These are phyloP conservation scores for Backusella circina DNA, from an alignment of 192 early-diverging fungal species.

Conservation along the genomic window DNA sequence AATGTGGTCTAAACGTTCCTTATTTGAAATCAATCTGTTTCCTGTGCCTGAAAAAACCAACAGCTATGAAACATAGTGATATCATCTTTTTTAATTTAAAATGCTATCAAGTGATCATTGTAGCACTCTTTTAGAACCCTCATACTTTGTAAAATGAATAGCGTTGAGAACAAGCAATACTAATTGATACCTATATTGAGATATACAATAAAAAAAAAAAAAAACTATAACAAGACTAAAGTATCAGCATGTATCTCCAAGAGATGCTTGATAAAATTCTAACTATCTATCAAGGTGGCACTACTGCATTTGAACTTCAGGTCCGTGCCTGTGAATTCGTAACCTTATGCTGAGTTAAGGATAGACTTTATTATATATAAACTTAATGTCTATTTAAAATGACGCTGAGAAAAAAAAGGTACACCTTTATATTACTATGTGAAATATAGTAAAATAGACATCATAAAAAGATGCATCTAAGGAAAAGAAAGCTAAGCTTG, in stretches of 20 bases:
- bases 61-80: background rate
- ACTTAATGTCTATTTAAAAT: background rate
- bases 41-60: background rate
- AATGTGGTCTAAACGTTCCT: background rate
- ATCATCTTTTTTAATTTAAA: background rate
- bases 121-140: too few relatives aligned
- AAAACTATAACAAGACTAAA: background rate
- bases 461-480: background rate
- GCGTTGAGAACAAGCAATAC: background rate
- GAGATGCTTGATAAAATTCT: background rate
- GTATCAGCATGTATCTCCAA: background rate
- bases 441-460: background rate
- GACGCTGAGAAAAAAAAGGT: constrained; percentile 5
- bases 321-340: background rate
- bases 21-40: background rate
- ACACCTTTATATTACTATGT: background rate
- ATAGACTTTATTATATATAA: background rate
- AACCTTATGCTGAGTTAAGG: background rate
- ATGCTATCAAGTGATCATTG: background rate
- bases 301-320: background rate
- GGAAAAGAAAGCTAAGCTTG: background rate
- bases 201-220: background rate
- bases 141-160: background rate
- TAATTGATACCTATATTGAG: background rate
- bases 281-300: background rate